Evolutionary conservation across 2,329 filamentous ascomycete genomes (phyloP).

Genomic region (Penicillium decumbens): DNA sequence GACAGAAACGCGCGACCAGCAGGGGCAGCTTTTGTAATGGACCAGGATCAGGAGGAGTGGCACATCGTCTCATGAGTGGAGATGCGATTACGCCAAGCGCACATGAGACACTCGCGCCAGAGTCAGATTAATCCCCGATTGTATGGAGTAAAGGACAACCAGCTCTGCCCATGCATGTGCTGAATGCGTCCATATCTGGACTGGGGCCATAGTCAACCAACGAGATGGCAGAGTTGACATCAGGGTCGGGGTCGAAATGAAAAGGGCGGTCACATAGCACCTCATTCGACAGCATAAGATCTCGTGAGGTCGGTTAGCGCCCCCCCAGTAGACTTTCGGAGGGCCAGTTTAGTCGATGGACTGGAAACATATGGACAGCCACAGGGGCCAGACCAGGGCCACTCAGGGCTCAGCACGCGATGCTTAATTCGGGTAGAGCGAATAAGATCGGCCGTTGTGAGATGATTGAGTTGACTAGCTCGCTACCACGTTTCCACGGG

Average conservation of each 20-base stretch:
- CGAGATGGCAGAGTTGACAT: not conserved
- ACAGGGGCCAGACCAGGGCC: conserved; percentile 6
- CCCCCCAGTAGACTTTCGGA: conserved; percentile 7
- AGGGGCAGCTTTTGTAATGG: conserved; percentile 12
- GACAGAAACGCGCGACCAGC: conserved; percentile 4
- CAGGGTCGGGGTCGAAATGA: conserved; percentile 1
- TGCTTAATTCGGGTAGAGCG: conserved; percentile 24
- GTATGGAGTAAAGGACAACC: not conserved
- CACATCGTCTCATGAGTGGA: conserved; percentile 20
- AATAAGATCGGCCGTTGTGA: conserved; percentile 22
- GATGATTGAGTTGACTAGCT: conserved; percentile 21
- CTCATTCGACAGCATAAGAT: conserved; percentile 2
- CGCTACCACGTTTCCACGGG: conserved; percentile 14
- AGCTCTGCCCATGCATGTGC: not conserved
- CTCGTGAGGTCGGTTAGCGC: conserved; percentile 3
- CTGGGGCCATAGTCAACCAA: conserved; percentile 3
- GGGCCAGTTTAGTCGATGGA: not conserved
- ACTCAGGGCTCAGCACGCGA: conserved; percentile 11
- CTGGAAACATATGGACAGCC: not conserved
- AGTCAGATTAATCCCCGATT: not conserved
- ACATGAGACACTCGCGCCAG: conserved; percentile 17
- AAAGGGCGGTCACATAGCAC: not conserved
- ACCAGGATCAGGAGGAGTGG: conserved; percentile 14
- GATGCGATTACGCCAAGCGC: conserved; percentile 14
- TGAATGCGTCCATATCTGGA: not conserved